Conservation (phyloP, 176 grass and related monocot genomes). For the Bolboschoenus planiculmis region DNA sequence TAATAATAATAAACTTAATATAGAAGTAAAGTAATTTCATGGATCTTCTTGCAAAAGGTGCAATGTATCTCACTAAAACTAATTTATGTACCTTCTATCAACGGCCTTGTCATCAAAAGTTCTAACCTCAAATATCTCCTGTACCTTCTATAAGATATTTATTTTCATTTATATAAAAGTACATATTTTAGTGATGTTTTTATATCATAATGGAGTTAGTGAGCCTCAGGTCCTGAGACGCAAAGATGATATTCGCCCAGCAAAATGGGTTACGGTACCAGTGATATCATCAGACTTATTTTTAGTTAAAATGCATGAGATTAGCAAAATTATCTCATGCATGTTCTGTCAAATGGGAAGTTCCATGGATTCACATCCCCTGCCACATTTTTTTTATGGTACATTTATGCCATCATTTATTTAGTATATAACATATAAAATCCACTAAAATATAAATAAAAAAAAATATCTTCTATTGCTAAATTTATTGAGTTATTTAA, state of each 20-base stretch:
- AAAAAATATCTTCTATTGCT: too few relatives aligned
- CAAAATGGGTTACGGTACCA: conserved; percentile 50
- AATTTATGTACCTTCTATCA: not conserved
- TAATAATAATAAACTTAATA: not conserved
- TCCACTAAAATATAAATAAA: too few relatives aligned
- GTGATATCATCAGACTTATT: conserved; percentile 12
- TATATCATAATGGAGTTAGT: conserved; percentile 37
- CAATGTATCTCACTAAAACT: not conserved
- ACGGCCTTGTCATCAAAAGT: conserved; percentile 15
- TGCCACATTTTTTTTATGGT: too few relatives aligned
- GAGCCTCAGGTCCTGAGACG: conserved; percentile 41
- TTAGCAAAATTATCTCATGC: too few relatives aligned
- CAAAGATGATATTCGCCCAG: not conserved
- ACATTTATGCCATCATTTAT: too few relatives aligned
- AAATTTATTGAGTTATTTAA: too few relatives aligned
- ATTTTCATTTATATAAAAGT: too few relatives aligned
- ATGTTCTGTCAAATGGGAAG: conserved; percentile 46
- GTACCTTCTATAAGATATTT: too few relatives aligned
- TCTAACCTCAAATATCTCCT: too few relatives aligned
- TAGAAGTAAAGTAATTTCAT: not conserved
- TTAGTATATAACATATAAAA: too few relatives aligned
- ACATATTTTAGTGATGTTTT: too few relatives aligned
- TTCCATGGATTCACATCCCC: too few relatives aligned
- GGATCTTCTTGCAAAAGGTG: not conserved
- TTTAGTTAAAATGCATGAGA: conserved; percentile 35